Percentiles rank a stretch among this genome's conserved stretches.
These are phyloP conservation scores for Clathrus columnatus DNA, from an alignment of 768 basidiomycete genomes.

Conservation along the genomic window DNA sequence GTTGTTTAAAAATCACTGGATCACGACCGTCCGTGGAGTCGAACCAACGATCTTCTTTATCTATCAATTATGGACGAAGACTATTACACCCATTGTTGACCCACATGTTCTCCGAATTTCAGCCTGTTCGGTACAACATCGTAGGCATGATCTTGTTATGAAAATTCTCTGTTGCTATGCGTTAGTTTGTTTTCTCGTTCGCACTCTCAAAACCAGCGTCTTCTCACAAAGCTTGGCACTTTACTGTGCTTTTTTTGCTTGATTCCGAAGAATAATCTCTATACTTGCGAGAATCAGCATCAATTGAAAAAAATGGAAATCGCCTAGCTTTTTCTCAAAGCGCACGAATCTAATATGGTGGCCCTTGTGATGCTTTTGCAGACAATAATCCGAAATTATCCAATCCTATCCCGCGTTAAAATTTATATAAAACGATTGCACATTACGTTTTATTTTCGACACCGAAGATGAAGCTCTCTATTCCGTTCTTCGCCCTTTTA, in stretches of 20 bases:
- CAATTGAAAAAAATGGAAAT: background rate
- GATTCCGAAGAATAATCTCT: background rate
- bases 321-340: too few relatives aligned
- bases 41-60: too few relatives aligned
- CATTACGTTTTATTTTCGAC: background rate
- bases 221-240: too few relatives aligned
- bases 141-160: background rate
- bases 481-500: conserved; percentile 8
- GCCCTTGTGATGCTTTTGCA: background rate
- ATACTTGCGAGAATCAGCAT: background rate
- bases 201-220: too few relatives aligned
- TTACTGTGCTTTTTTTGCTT: too few relatives aligned
- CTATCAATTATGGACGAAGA: too few relatives aligned
- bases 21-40: too few relatives aligned
- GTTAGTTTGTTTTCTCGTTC: too few relatives aligned
- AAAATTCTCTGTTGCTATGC: too few relatives aligned
- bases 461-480: background rate
- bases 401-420: background rate
- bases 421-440: background rate
- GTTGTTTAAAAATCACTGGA: too few relatives aligned
- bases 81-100: too few relatives aligned
- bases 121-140: background rate
- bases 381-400: background rate
- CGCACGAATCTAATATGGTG: background rate
- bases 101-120: background rate